Evolutionary conservation across 2,329 filamentous ascomycete genomes (phyloP).

Genomic region (Neonectria punicea): DNA sequence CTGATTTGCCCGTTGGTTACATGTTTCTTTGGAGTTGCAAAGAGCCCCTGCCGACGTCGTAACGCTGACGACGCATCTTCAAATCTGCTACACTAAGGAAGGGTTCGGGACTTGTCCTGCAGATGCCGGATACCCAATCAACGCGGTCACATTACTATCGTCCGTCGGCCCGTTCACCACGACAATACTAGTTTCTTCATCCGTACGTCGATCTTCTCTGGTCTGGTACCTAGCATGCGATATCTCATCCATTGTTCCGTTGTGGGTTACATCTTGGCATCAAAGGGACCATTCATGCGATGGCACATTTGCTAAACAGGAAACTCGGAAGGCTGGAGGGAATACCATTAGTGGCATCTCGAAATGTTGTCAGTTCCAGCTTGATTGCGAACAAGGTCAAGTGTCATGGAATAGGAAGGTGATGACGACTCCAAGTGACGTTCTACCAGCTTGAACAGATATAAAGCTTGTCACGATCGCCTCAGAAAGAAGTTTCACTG

Average conservation of each 20-base stretch:
- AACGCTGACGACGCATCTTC: background rate
- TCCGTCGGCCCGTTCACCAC: background rate
- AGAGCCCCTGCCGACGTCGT: background rate
- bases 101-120: background rate
- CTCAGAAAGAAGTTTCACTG: no score
- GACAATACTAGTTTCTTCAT: background rate
- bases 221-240: no score
- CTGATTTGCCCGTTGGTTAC: background rate
- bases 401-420: background rate
- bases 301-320: background rate
- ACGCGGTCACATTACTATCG: background rate
- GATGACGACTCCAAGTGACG: background rate
- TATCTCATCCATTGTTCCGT: background rate
- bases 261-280: background rate
- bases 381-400: background rate
- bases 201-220: background rate
- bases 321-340: background rate
- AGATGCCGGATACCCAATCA: background rate
- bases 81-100: background rate
- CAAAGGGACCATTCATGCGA: background rate
- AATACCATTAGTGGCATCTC: background rate
- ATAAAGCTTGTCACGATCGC: background rate
- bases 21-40: background rate
- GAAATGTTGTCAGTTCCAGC: background rate
- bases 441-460: background rate